Base-by-base conservation (phyloP, 306 rosid species). In the Pueraria montana region DNA sequence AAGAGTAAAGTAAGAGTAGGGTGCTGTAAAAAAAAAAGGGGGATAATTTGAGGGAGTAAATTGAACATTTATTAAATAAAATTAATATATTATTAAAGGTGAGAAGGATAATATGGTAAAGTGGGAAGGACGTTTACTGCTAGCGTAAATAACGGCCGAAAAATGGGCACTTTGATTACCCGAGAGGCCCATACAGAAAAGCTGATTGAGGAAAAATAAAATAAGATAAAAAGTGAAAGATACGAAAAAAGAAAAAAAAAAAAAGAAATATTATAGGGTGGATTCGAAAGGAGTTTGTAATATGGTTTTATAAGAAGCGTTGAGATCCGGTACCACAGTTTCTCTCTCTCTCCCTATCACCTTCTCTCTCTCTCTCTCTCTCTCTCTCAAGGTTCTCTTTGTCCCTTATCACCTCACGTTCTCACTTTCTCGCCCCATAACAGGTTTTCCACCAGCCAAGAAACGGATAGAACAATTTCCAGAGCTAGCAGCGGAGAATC, bases 321-420 rank as follows among this genome's bases (percentile, higher is more conserved):
- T 92, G 93, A 91, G 89, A 84, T 96, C 99, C 98, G 95, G 80
- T 73, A 18, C 91, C 64, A 73, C 82, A 53, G 40, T 88, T 81
- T 89, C 91, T 88, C 90, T 83, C 80, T 87, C 77, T 53, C 4
- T 58, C 72, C 59, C 58, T 32, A 21, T 53, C 43, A 11, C 17
- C 11, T 4, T 56, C 30, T 58, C 34, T 2, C 52, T 26, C n/a
- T 38, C 16, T 2, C 12, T 5, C 34, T 68, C 58, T 59, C 72
- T 78, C 87, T 86, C 75, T 53, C 72, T 84, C 81, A 40, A 72
- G 88, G 87, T 84, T 87, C 91, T 67, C 90, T 85, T 89, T 90
- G 91, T 83, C 86, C 91, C 94, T 91, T 95, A 88, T 89, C 97
- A 91, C 74, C 89, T 91, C 93, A 81, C 86, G 87, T 89, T 88